These are phyloP conservation scores for Brasilioporus rufonigricans DNA, from an alignment of 768 basidiomycete species.

Conservation along the genomic window DNA sequence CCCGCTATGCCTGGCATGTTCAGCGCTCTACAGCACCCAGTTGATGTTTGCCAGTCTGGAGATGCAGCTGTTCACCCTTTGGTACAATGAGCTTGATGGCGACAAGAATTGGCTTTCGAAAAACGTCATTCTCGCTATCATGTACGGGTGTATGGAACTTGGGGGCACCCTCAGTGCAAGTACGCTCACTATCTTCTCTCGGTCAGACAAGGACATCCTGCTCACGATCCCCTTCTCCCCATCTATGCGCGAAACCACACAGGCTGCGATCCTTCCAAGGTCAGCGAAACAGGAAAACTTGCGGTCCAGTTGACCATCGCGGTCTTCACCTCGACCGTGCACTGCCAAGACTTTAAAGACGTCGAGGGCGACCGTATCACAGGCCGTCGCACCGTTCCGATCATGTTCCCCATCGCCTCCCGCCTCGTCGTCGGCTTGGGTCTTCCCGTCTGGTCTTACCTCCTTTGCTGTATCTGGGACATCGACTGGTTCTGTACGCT, in stretches of 20 bases:
- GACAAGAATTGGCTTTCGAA: constrained; percentile 40
- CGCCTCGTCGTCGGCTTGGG: constrained; percentile 33
- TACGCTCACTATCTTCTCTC: constrained; percentile 9
- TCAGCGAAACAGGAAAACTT: constrained; percentile 30
- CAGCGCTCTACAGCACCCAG: constrained; percentile 31
- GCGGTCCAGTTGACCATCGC: constrained; percentile 37
- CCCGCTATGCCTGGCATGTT: constrained; percentile 35
- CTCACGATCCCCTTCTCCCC: neutral
- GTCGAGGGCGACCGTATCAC: constrained; percentile 40
- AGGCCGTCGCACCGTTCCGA: constrained; percentile 43
- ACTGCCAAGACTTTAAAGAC: constrained; percentile 50
- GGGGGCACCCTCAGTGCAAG: constrained; percentile 41
- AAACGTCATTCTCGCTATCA: constrained; percentile 39
- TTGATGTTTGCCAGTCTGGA: constrained; percentile 35
- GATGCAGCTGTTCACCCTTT: constrained; percentile 31
- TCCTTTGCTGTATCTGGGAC: constrained; percentile 36
- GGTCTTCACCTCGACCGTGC: constrained; percentile 45
- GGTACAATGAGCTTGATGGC: constrained; percentile 40
- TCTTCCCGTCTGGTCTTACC: constrained; percentile 38
- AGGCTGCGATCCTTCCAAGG: constrained; percentile 23
- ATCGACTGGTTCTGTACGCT: constrained; percentile 26
- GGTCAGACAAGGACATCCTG: too few species aligned
- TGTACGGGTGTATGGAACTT: constrained; percentile 32
- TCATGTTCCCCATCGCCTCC: constrained; percentile 39
- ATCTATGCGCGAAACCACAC: neutral